A percentile compares a stretch with the other conserved stretches of the same genome.
These are phyloP conservation scores for Raphanus raphanistrum DNA, from an alignment of 345 rosid species.

Conservation along the genomic window DNA sequence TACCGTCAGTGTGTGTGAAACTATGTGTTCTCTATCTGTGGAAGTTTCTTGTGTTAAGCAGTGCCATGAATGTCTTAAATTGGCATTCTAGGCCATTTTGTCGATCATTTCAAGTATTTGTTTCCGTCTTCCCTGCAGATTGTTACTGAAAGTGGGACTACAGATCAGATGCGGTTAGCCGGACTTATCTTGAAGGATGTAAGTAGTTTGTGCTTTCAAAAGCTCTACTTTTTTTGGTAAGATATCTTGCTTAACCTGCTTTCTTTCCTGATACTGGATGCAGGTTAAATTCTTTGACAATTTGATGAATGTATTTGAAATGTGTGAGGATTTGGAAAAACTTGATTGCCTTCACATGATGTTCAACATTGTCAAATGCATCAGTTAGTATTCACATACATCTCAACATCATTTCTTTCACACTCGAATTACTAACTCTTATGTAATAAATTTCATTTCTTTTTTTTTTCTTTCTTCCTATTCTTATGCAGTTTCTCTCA, in stretches of 20 bases:
- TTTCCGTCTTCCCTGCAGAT: slow-evolving; percentile 38
- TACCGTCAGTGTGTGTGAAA: not conserved
- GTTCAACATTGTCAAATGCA: slow-evolving; percentile 76
- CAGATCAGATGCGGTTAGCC: slow-evolving; percentile 69
- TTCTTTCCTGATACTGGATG: slow-evolving; percentile 38
- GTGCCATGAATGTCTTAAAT: not conserved
- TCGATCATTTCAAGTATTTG: slow-evolving; percentile 8
- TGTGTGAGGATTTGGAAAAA: slow-evolving; percentile 66
- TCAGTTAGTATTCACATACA: slow-evolving; percentile 55
- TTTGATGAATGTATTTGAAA: slow-evolving; percentile 69
- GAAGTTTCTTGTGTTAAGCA: slow-evolving; percentile 8
- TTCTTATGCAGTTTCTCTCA: slow-evolving; percentile 70
- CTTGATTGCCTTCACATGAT: slow-evolving; percentile 75
- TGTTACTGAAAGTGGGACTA: slow-evolving; percentile 68
- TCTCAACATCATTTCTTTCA: slow-evolving; percentile 16
- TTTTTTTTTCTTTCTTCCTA: slow-evolving; percentile 21
- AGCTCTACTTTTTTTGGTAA: slow-evolving; percentile 8
- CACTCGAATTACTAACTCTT: slow-evolving; percentile 15
- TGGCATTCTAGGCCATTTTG: not conserved
- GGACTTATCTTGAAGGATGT: slow-evolving; percentile 76
- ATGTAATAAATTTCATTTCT: slow-evolving; percentile 21
- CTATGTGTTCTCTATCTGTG: not conserved
- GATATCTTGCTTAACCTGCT: slow-evolving; percentile 15
- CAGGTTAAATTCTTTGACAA: slow-evolving; percentile 79
- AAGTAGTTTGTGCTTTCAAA: slow-evolving; percentile 37